These are phyloP conservation scores for Sambucus nigra DNA, from an alignment of 129 eudicot species.

Conservation along the genomic window DNA sequence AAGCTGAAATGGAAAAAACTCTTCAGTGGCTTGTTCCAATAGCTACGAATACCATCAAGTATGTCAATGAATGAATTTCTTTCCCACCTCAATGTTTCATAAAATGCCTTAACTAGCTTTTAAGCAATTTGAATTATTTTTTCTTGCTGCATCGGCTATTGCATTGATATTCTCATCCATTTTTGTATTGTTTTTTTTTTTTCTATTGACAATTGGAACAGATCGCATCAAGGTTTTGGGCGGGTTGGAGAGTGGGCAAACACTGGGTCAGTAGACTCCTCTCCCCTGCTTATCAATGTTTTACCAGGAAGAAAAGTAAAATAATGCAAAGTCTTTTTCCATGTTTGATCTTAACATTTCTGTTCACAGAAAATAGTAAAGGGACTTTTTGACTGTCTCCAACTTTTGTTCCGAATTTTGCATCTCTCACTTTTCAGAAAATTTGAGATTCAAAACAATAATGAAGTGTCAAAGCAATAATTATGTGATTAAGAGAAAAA, in stretches of 20 bases:
- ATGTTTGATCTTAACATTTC: no score
- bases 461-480: no score
- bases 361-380: no score
- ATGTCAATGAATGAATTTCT: constrained; percentile 2
- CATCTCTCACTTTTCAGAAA: no score
- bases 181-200: no score
- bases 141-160: background rate
- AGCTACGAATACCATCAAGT: constrained; percentile 81
- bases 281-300: background rate
- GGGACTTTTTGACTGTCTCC: no score
- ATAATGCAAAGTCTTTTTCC: no score
- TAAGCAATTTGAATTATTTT: background rate
- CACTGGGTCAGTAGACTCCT: constrained; percentile 48
- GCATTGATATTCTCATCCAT: background rate
- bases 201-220: constrained; percentile 20
- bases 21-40: constrained; percentile 81
- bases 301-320: no score
- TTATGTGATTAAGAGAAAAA: no score
- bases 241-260: constrained; percentile 99
- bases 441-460: no score
- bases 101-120: background rate
- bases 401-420: no score
- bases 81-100: background rate
- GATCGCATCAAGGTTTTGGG: constrained; percentile 97
- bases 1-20: constrained; percentile 79